Evolutionary conservation across 768 basidiomycete genomes (phyloP).

Genomic region (Lactifluus rugatus): DNA sequence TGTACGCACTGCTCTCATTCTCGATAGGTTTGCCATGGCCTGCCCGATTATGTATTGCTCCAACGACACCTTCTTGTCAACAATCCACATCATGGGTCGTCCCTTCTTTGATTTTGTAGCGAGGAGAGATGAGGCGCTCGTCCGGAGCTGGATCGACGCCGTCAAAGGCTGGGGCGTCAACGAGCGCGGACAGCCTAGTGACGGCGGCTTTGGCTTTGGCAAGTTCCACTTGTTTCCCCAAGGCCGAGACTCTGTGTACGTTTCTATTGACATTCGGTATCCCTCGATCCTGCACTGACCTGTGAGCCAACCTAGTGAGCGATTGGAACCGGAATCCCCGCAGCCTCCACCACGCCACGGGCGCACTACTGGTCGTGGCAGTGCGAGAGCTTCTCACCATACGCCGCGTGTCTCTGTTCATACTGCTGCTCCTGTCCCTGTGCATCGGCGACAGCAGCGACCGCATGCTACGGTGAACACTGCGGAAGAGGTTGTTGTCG

Average conservation of each 20-base stretch:
- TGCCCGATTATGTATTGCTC: slow-evolving; percentile 65
- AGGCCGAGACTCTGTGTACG: slow-evolving; percentile 57
- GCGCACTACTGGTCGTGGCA: not conserved
- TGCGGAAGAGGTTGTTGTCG: slow-evolving; percentile 43
- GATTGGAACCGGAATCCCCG: slow-evolving; percentile 12
- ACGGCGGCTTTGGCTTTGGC: slow-evolving; percentile 79
- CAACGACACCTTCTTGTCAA: slow-evolving; percentile 57
- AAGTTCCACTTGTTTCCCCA: slow-evolving; percentile 47
- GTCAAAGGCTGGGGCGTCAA: slow-evolving; percentile 82
- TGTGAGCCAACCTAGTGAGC: slow-evolving; percentile 1
- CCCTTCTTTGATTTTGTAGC: slow-evolving; percentile 71
- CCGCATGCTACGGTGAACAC: not conserved
- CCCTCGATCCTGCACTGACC: not conserved
- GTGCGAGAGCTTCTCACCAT: not conserved
- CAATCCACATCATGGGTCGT: slow-evolving; percentile 49
- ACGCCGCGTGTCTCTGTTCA: not conserved
- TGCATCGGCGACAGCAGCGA: not conserved
- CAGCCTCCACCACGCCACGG: slow-evolving; percentile 2
- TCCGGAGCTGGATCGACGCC: slow-evolving; percentile 64
- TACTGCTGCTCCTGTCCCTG: not conserved
- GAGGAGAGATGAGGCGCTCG: slow-evolving; percentile 50
- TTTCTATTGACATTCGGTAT: not conserved
- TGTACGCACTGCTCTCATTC: slow-evolving; percentile 67
- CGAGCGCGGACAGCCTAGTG: slow-evolving; percentile 72
- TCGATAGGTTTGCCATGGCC: slow-evolving; percentile 62